A percentile compares a stretch with the other conserved stretches of the same genome.
Conservation (phyloP, 2,329 filamentous ascomycete species). For the Talaromyces pinophilus region DNA sequence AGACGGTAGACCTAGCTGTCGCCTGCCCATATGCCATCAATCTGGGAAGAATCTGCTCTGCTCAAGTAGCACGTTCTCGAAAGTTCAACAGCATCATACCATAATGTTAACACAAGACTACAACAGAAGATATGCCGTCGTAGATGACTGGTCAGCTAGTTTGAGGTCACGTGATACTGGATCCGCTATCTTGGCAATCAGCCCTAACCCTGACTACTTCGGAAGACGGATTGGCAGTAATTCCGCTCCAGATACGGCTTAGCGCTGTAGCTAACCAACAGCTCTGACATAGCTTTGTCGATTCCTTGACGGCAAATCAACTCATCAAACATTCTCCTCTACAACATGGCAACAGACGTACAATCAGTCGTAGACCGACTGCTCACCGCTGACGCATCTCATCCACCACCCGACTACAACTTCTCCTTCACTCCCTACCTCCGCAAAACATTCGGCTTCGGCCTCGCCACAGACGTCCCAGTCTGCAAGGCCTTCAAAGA, state of each 20-base stretch:
- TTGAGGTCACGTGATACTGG: background rate
- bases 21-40: background rate
- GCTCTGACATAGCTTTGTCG: background rate
- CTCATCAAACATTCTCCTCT: background rate
- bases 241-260: background rate
- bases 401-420: constrained; percentile 51
- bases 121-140: background rate
- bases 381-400: constrained; percentile 38
- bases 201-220: background rate
- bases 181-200: too few relatives aligned
- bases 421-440: constrained; percentile 89
- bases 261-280: background rate
- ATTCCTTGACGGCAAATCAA: background rate
- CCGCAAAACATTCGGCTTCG: constrained; percentile 78
- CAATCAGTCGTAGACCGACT: constrained; percentile 37
- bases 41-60: background rate
- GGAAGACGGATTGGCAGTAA: background rate
- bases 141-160: background rate
- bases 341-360: constrained; percentile 39
- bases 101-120: background rate
- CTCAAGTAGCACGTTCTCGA: too few relatives aligned
- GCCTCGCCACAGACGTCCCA: constrained; percentile 74
- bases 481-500: constrained; percentile 83
- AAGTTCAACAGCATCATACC: too few relatives aligned
- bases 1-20: background rate